Conservation (phyloP, 2,329 filamentous ascomycete species). For the Beauveria sp. region DNA sequence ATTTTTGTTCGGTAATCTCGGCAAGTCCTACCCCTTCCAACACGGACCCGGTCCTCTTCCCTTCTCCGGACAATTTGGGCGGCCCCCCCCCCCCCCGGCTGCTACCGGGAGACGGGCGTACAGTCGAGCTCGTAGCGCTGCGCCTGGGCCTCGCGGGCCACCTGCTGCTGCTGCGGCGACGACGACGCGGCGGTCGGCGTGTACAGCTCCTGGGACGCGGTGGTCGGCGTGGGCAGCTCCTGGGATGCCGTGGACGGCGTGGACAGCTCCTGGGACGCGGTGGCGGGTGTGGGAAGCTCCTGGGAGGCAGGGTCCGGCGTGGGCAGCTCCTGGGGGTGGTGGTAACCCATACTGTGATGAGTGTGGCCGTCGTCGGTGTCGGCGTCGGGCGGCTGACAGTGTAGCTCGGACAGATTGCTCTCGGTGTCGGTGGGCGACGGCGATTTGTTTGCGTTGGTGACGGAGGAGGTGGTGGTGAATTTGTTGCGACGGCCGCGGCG, state of each 20-base stretch:
- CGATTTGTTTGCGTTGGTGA: neutral
- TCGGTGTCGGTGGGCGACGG: neutral
- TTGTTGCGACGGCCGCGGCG: conserved; percentile 15
- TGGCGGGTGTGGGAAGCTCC: no score
- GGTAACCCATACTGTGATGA: neutral
- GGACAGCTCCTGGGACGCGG: no score
- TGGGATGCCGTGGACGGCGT: neutral
- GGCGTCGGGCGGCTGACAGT: neutral
- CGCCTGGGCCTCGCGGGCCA: neutral
- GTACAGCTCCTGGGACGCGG: conserved; percentile 1
- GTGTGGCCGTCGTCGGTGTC: neutral
- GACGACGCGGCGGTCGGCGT: neutral
- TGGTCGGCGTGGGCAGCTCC: conserved; percentile 6
- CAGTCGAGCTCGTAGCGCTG: conserved; percentile 13
- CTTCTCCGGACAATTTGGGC: neutral
- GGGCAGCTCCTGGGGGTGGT: conserved; percentile 11
- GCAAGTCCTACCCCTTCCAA: no score
- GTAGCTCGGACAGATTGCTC: neutral
- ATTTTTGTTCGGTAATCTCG: neutral
- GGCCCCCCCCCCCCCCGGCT: no score
- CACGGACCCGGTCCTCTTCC: no score
- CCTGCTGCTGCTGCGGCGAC: conserved; percentile 2
- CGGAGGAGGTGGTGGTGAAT: neutral
- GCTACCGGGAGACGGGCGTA: neutral
- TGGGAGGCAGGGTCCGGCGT: neutral